Evolutionary conservation across 495 filamentous ascomycete genomes (phyloP).

Genomic region (Neurospora tetraspora): DNA sequence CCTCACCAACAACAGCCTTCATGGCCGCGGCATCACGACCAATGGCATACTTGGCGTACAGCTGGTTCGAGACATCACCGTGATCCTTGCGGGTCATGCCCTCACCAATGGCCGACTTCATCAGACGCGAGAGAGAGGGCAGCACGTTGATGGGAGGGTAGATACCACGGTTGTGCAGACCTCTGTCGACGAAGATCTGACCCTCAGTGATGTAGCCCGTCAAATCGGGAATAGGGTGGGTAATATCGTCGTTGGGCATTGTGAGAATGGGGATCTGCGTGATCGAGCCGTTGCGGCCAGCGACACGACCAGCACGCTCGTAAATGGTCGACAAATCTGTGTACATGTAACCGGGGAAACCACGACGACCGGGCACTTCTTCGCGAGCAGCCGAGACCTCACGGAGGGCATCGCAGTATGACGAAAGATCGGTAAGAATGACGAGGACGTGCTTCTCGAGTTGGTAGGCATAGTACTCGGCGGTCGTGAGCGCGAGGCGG

Average conservation of each 20-base stretch:
- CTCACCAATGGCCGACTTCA: conserved; percentile 99
- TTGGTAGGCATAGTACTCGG: conserved; percentile 99
- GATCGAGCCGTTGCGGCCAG: conserved; percentile 95
- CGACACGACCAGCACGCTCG: conserved; percentile 96
- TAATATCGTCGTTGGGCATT: conserved; percentile 99
- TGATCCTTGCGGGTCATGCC: conserved; percentile 93
- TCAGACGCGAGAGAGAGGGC: conserved; percentile 95
- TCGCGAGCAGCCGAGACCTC: conserved; percentile 96
- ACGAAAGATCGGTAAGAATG: conserved; percentile 94
- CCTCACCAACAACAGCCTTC: conserved; percentile 99
- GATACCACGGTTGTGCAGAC: conserved; percentile 89
- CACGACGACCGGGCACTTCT: conserved; percentile 98
- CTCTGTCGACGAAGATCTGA: conserved; percentile 95
- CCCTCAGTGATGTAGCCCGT: conserved; percentile 99
- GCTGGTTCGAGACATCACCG: conserved; percentile 96
- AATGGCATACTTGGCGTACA: conserved; percentile 99
- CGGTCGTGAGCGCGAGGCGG: conserved; percentile 94
- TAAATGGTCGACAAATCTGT: conserved; percentile 99
- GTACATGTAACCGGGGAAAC: conserved; percentile 99
- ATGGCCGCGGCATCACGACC: conserved; percentile 96
- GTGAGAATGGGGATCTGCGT: conserved; percentile 98
- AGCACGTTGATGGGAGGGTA: conserved; percentile 99
- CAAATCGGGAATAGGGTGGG: conserved; percentile 96
- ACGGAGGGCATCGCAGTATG: conserved; percentile 97
- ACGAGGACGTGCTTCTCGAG: conserved; percentile 99